These are phyloP conservation scores for Serendipita sp. DNA, from an alignment of 768 basidiomycete species.

Conservation along the genomic window DNA sequence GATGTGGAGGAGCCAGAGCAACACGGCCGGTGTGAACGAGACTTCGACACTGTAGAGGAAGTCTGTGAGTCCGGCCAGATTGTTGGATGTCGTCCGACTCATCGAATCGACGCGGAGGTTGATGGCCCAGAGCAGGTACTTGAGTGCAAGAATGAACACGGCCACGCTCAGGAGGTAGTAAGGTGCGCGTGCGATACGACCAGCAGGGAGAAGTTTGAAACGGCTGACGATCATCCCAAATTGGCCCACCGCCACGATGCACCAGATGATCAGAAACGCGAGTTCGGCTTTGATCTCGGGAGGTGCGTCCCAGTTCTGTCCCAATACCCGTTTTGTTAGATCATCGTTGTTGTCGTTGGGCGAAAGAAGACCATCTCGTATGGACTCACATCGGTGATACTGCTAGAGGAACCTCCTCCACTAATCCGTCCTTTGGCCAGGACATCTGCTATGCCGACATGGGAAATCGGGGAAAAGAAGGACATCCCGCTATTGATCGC, in stretches of 20 bases:
- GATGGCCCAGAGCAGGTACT: background rate
- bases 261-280: background rate
- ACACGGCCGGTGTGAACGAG: background rate
- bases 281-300: background rate
- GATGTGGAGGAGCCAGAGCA: background rate
- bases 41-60: background rate
- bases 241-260: background rate
- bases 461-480: background rate
- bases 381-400: background rate
- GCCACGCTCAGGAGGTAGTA: background rate
- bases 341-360: background rate
- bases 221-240: background rate
- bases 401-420: background rate
- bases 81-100: background rate
- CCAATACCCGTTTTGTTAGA: background rate
- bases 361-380: background rate
- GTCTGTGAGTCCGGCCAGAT: background rate
- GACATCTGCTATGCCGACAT: too few species aligned
- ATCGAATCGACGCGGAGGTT: background rate
- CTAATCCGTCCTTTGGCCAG: background rate
- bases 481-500: background rate
- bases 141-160: background rate
- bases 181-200: background rate
- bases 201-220: background rate
- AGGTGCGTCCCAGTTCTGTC: slow-evolving; percentile 2